These are phyloP conservation scores for Pelargonium fulgidum DNA, from an alignment of 441 rosid species.

Conservation along the genomic window DNA sequence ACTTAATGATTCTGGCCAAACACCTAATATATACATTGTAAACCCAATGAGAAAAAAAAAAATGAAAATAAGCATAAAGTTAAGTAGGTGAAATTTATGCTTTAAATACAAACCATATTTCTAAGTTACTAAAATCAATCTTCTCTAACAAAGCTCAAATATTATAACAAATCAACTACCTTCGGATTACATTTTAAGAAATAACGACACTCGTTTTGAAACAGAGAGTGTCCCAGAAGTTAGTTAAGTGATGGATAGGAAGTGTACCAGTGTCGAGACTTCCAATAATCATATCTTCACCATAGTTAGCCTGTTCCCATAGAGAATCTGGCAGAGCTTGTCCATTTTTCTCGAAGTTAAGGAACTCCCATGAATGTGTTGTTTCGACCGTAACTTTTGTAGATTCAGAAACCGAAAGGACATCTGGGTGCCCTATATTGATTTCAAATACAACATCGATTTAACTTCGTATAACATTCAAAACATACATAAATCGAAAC, in stretches of 20 bases:
- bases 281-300: neutral
- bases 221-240: too few species aligned
- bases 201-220: too few species aligned
- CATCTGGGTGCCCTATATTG: neutral
- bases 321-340: neutral
- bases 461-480: neutral
- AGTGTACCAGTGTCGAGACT: neutral
- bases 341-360: neutral
- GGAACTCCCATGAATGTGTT: neutral
- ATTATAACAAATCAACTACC: neutral
- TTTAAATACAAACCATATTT: too few species aligned
- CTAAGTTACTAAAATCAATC: too few species aligned
- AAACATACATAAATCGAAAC: too few species aligned
- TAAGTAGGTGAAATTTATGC: too few species aligned
- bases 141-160: too few species aligned
- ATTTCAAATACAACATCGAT: too few species aligned
- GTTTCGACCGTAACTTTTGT: neutral
- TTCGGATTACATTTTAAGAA: neutral
- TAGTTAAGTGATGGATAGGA: neutral
- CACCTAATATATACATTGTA: neutral
- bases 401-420: neutral
- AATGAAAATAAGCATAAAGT: too few species aligned
- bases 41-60: too few species aligned
- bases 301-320: neutral
- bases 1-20: neutral